Conservation (phyloP, 169 alveolate species). For the Plasmodium billcollinsi region DNA sequence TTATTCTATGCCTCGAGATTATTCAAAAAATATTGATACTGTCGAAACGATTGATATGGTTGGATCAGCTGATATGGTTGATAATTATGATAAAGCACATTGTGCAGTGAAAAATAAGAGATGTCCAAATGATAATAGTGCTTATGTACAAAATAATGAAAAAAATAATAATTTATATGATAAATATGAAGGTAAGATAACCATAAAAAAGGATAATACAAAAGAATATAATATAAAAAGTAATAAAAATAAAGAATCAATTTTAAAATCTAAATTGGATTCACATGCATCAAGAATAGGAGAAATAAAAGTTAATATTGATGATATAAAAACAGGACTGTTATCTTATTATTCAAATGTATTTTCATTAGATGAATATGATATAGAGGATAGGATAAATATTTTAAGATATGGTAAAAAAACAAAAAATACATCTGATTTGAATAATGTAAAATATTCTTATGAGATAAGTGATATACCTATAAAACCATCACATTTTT, state of each 20-base stretch:
- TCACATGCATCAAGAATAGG: conserved; percentile 32
- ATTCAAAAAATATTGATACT: neutral
- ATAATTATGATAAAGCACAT: neutral
- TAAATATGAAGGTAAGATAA: conserved; percentile 2
- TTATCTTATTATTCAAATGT: conserved; percentile 53
- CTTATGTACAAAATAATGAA: neutral
- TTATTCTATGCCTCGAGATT: conserved; percentile 36
- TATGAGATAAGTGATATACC: conserved; percentile 7
- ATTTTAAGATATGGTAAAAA: conserved; percentile 44
- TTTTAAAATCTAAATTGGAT: conserved; percentile 4
- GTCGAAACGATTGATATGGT: neutral
- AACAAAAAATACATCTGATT: conserved; percentile 31
- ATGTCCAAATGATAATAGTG: neutral
- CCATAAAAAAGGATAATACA: neutral
- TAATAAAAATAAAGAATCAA: neutral
- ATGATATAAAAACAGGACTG: conserved; percentile 53
- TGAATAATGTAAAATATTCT: conserved; percentile 13
- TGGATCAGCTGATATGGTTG: neutral
- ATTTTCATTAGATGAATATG: conserved; percentile 57
- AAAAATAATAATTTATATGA: neutral
- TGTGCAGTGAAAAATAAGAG: too few relatives aligned
- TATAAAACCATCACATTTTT: conserved; percentile 10
- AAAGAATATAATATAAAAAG: neutral
- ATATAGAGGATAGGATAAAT: conserved; percentile 61
- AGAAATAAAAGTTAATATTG: conserved; percentile 73